phyloP scores from a whole-genome alignment of 345 rosid genomes.

The Viola odorata region DNA sequence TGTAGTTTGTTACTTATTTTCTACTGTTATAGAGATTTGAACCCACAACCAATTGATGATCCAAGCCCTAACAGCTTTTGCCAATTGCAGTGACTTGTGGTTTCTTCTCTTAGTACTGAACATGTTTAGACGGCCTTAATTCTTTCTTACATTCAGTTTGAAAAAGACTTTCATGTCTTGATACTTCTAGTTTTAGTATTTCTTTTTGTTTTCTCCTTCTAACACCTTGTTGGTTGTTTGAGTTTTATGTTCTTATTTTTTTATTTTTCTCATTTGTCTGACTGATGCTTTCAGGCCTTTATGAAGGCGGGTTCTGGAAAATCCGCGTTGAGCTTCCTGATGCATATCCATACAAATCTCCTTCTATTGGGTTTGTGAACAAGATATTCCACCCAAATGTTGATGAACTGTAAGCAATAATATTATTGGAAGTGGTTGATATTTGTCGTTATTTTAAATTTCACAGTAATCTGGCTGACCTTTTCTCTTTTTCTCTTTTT shows the following conservation, averaged over 20 bases:
- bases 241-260: background rate
- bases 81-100: no score
- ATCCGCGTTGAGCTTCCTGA: slow-evolving; percentile 72
- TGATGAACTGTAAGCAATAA: slow-evolving; percentile 56
- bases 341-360: slow-evolving; percentile 74
- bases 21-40: no score
- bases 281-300: slow-evolving; percentile 45
- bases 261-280: background rate
- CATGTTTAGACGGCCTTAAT: no score
- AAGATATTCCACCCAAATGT: slow-evolving; percentile 78
- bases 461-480: background rate
- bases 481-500: slow-evolving; percentile 4
- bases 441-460: slow-evolving; percentile 1
- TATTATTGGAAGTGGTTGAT: background rate
- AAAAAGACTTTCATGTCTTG: no score
- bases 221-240: background rate
- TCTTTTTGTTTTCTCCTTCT: slow-evolving; percentile 10
- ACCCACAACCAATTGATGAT: no score
- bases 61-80: no score
- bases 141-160: no score
- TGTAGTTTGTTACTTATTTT: no score
- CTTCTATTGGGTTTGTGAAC: slow-evolving; percentile 65
- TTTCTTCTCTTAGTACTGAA: no score
- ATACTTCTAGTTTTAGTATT: background rate
- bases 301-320: slow-evolving; percentile 73